A percentile compares a stretch with the other conserved stretches of the same genome.
Evolutionary conservation across 768 basidiomycete species (phyloP).

Genomic region (Calocybe gangraenosa): DNA sequence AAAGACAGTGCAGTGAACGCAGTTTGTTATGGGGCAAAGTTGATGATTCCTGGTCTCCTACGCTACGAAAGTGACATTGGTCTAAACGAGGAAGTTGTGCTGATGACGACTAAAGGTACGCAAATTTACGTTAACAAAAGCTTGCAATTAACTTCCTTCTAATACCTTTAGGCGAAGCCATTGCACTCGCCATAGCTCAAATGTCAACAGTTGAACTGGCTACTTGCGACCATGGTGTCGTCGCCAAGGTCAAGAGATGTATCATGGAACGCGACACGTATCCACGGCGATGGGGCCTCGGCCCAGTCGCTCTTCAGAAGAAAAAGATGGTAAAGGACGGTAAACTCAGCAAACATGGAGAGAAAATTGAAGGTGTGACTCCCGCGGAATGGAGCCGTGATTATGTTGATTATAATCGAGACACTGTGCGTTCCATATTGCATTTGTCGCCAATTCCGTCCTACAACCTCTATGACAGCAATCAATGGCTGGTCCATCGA

Average conservation of each 20-base stretch:
- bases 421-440: slow-evolving; percentile 29
- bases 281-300: slow-evolving; percentile 96
- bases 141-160: background rate
- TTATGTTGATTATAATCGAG: slow-evolving; percentile 90
- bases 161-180: slow-evolving; percentile 70
- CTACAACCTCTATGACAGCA: slow-evolving; percentile 16
- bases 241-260: slow-evolving; percentile 98
- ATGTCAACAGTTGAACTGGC: slow-evolving; percentile 99
- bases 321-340: slow-evolving; percentile 99
- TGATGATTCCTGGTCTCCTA: slow-evolving; percentile 98
- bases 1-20: slow-evolving; percentile 99
- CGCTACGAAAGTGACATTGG: slow-evolving; percentile 96
- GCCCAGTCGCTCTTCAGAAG: slow-evolving; percentile 95
- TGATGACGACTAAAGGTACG: slow-evolving; percentile 97
- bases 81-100: slow-evolving; percentile 90
- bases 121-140: background rate
- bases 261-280: slow-evolving; percentile 99
- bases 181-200: slow-evolving; percentile 90
- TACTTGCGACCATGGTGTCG: slow-evolving; percentile 97
- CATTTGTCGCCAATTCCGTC: slow-evolving; percentile 10
- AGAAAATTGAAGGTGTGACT: slow-evolving; percentile 82
- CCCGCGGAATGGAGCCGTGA: slow-evolving; percentile 89
- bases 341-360: slow-evolving; percentile 92
- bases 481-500: slow-evolving; percentile 34
- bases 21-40: slow-evolving; percentile 98